These are phyloP conservation scores for Gossypium davidsonii DNA, from an alignment of 441 rosid genomes.

Conservation along the genomic window DNA sequence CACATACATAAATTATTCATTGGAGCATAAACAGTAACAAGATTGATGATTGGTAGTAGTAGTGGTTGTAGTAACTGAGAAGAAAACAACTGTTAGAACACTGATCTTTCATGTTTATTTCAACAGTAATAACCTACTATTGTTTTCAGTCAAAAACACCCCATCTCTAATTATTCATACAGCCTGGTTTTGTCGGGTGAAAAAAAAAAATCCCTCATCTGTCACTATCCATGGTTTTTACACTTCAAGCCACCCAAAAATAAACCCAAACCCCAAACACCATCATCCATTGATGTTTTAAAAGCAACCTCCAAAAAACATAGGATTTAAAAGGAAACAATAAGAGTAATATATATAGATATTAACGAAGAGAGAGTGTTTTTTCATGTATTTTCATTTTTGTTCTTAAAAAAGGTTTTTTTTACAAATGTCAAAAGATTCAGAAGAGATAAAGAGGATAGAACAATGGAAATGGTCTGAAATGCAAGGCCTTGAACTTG, in stretches of 20 bases:
- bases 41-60: neutral
- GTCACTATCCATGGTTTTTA: slow-evolving; percentile 16
- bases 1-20: neutral
- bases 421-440: slow-evolving; percentile 71
- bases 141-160: slow-evolving; percentile 9
- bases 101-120: neutral
- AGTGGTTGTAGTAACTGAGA: neutral
- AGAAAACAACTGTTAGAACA: neutral
- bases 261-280: no score
- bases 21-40: neutral
- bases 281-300: neutral
- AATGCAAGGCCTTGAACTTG: slow-evolving; percentile 97
- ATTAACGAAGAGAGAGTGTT: no score
- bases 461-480: slow-evolving; percentile 97
- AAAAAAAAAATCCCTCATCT: slow-evolving; percentile 6
- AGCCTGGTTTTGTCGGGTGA: slow-evolving; percentile 14
- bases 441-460: slow-evolving; percentile 58
- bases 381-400: slow-evolving; percentile 10
- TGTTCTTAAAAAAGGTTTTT: slow-evolving; percentile 32
- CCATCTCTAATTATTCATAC: slow-evolving; percentile 7
- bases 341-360: slow-evolving; percentile 1
- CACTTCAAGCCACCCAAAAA: neutral
- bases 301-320: slow-evolving; percentile 14
- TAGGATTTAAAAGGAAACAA: neutral
- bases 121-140: slow-evolving; percentile 11